Evolutionary conservation across 2,329 filamentous ascomycete genomes (phyloP).

Genomic region (Diaporthe sp.): DNA sequence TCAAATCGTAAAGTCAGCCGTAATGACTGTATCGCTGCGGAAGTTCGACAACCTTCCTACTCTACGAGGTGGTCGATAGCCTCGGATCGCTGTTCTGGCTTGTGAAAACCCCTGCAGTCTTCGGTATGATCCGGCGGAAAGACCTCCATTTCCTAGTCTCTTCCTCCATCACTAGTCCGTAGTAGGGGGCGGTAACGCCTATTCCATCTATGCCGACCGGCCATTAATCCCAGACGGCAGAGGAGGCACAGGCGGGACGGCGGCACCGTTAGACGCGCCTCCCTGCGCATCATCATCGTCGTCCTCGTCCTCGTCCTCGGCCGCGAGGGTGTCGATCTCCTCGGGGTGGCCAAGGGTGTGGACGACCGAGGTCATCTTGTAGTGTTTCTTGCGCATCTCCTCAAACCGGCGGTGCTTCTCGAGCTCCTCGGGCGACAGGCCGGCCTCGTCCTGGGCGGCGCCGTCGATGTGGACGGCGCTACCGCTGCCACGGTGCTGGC

Average conservation of each 20-base stretch:
- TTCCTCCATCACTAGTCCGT: background rate
- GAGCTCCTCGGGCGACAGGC: slow-evolving; percentile 77
- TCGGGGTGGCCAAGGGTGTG: slow-evolving; percentile 85
- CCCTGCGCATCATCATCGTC: slow-evolving; percentile 46
- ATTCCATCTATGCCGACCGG: slow-evolving; percentile 31
- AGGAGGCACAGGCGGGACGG: slow-evolving; percentile 58
- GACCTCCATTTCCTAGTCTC: background rate
- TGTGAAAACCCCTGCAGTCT: background rate
- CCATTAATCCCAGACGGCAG: slow-evolving; percentile 55
- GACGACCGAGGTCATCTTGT: slow-evolving; percentile 98
- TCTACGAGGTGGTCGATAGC: background rate
- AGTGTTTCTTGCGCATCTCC: slow-evolving; percentile 93
- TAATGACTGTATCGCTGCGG: slow-evolving; percentile 26
- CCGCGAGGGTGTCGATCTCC: slow-evolving; percentile 71
- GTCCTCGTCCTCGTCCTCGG: slow-evolving; percentile 67
- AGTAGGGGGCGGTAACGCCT: background rate
- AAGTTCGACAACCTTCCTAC: background rate
- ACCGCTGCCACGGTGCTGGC: slow-evolving; percentile 49
- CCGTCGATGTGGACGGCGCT: slow-evolving; percentile 88
- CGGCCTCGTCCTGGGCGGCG: slow-evolving; percentile 61
- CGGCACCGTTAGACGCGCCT: slow-evolving; percentile 43
- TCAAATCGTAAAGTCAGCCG: slow-evolving; percentile 9
- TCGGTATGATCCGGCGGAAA: no score
- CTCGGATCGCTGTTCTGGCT: background rate
- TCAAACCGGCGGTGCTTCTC: slow-evolving; percentile 96